phyloP scores from a whole-genome alignment of 495 filamentous ascomycete species.

The Hamigera avellanea region DNA sequence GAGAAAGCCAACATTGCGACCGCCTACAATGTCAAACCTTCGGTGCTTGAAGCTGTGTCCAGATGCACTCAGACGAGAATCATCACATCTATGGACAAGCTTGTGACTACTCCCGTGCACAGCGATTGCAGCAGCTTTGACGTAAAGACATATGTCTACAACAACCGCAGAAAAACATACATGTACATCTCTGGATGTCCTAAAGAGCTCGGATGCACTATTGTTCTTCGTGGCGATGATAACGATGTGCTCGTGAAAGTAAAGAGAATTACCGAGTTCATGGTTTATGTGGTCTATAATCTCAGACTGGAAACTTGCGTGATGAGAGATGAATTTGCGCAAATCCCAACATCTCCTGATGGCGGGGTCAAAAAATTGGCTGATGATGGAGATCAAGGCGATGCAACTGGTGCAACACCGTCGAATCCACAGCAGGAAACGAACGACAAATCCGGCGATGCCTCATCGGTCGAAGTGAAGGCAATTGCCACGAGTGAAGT shows the following conservation, averaged over 20 bases:
- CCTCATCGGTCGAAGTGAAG: conserved; percentile 7
- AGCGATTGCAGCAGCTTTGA: conserved; percentile 81
- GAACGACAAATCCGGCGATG: conserved; percentile 10
- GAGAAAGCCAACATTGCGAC: conserved; percentile 82
- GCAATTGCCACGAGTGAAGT: conserved; percentile 25
- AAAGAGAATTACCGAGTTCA: conserved; percentile 94
- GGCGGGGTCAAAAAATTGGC: conserved; percentile 13
- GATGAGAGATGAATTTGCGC: conserved; percentile 90
- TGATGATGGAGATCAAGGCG: conserved; percentile 3
- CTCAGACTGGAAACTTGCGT: conserved; percentile 90
- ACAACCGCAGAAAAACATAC: conserved; percentile 79
- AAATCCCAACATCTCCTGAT: conserved; percentile 58
- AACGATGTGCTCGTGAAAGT: conserved; percentile 59
- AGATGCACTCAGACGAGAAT: conserved; percentile 82
- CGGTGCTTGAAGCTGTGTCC: conserved; percentile 89
- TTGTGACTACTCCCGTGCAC: conserved; percentile 67
- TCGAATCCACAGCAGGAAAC: conserved; percentile 4
- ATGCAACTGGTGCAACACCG: not conserved
- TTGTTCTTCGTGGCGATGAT: conserved; percentile 78
- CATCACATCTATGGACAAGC: conserved; percentile 90
- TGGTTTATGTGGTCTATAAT: conserved; percentile 98
- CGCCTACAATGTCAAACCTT: conserved; percentile 89
- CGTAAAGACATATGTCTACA: conserved; percentile 85
- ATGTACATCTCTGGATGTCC: conserved; percentile 88
- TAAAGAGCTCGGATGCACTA: conserved; percentile 91